phyloP scores from a whole-genome alignment of 2,329 filamentous ascomycete species.

The Leptographium wingfieldii region DNA sequence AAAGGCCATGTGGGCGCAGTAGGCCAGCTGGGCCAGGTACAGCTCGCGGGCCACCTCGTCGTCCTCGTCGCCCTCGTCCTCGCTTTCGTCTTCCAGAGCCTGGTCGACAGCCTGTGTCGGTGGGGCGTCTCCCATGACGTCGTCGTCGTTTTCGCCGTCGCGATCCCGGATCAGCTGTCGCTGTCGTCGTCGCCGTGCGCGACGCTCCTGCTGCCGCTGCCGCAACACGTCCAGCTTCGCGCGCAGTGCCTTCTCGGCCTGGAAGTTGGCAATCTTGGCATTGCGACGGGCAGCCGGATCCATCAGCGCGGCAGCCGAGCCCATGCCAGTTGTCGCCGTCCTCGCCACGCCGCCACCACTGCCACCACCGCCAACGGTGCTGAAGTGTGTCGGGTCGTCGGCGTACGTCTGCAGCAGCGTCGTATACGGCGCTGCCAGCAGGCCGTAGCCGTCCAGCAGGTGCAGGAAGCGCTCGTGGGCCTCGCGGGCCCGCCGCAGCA shows the following conservation, averaged over 20 bases:
- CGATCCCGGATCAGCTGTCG: conserved; percentile 12
- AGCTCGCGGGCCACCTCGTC: conserved; percentile 74
- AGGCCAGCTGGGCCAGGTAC: conserved; percentile 61
- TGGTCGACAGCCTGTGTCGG: too few relatives aligned
- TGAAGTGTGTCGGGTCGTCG: conserved; percentile 61
- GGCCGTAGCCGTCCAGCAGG: conserved; percentile 63
- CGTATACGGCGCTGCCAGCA: conserved; percentile 52
- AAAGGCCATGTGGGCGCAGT: conserved; percentile 68
- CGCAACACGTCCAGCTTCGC: conserved; percentile 56
- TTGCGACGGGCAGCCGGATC: conserved; percentile 59
- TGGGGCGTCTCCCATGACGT: too few relatives aligned
- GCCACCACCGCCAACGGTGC: conserved; percentile 44
- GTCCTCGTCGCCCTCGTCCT: conserved; percentile 44
- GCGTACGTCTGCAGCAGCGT: conserved; percentile 61
- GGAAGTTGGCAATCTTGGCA: conserved; percentile 75
- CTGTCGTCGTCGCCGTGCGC: conserved; percentile 4
- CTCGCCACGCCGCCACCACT: not conserved
- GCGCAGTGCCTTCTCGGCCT: conserved; percentile 74
- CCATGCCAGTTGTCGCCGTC: not conserved
- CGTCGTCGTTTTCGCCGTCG: not conserved
- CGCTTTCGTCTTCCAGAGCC: conserved; percentile 2
- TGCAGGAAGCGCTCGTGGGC: conserved; percentile 70
- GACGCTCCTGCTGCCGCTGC: conserved; percentile 22
- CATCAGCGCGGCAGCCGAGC: conserved; percentile 9
- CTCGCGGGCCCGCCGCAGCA: conserved; percentile 51